Evolutionary conservation across 2,329 filamentous ascomycete genomes (phyloP).

Genomic region (Xylaria sp.): DNA sequence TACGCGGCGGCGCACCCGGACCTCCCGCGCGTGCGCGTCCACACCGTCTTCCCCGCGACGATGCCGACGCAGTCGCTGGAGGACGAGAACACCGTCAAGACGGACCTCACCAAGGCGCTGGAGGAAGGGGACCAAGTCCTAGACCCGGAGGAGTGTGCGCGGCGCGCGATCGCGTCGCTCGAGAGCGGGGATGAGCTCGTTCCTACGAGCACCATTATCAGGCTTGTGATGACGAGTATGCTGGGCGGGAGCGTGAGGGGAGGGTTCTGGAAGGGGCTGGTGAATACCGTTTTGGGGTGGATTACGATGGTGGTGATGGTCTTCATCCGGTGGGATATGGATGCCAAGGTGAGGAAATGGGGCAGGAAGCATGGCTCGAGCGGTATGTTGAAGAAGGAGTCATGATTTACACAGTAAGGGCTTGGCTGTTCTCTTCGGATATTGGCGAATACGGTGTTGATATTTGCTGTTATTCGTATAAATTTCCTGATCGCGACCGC

Average conservation of each 20-base stretch:
- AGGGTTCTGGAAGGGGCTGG: constrained; percentile 46
- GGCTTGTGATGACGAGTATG: constrained; percentile 64
- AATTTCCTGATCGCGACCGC: neutral
- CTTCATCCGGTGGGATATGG: constrained; percentile 54
- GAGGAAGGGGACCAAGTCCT: constrained; percentile 53
- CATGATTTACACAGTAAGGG: neutral
- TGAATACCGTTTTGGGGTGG: constrained; percentile 52
- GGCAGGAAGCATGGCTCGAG: constrained; percentile 47
- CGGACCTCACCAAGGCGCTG: constrained; percentile 53
- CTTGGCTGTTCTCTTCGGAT: neutral
- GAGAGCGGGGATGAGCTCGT: constrained; percentile 73
- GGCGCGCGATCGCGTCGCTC: constrained; percentile 65
- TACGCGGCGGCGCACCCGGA: constrained; percentile 47
- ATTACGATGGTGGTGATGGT: constrained; percentile 52
- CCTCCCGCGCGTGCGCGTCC: constrained; percentile 62
- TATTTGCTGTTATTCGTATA: neutral
- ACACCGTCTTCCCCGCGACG: constrained; percentile 72
- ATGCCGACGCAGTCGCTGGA: constrained; percentile 68
- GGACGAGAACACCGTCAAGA: constrained; percentile 52
- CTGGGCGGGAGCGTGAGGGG: constrained; percentile 50
- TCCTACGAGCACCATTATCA: constrained; percentile 68
- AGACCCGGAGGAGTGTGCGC: constrained; percentile 69
- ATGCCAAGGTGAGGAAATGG: constrained; percentile 53
- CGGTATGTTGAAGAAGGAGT: constrained; percentile 31
- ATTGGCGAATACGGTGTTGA: neutral